Base-by-base conservation (phyloP, 2,329 filamentous ascomycete species). In the Curvularia hawaiiensis region DNA sequence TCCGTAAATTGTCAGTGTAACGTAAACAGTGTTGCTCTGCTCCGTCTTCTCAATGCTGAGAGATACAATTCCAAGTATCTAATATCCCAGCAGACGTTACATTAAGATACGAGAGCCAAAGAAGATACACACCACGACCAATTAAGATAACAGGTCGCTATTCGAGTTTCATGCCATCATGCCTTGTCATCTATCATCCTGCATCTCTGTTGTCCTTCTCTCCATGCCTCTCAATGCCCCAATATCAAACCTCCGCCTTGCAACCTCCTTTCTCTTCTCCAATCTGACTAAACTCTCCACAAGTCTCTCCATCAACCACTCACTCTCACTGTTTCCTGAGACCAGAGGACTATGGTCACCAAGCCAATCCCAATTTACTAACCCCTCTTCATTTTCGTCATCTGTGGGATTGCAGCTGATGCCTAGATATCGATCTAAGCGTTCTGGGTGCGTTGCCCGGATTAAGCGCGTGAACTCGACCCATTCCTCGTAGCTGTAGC, bases 401-500 rank as follows among this genome's bases (percentile, higher is more conserved):
- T 82, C 58, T 84, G 83, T 66, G 44, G 50, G 53, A 28, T 38
- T 55, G 44, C 11, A 47, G 16, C 39, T 44, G 6, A 26, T 58
- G 20, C 58, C 59, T 1, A 65, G n/a, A 11, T 54, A 49, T n/a
- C 50, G 52, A 33, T 67, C 54, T 3, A 68, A 43, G 0, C 60
- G 63, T 10, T 56, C 51, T 2, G 59, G 63, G 4, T 62, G 67
- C 1, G 79, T 79, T 62, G 88, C 87, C 2, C 84, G 79, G 38
- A 96, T 90, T 31, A 97, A 81, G 22, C 85, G 84, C 8, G 93
- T 88, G 66, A 91, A 95, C 79, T 91, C 90, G 0, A 90, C 89
- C 93, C 92, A 96, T 71, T 96, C 89, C 64, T 92, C 87, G 62
- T 92, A 97, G 0, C 80, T 82, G 72, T 97, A 97, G 52, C 82